These are phyloP conservation scores for Alternaria sp. DNA, from an alignment of 2,329 filamentous ascomycete genomes.

Conservation along the genomic window DNA sequence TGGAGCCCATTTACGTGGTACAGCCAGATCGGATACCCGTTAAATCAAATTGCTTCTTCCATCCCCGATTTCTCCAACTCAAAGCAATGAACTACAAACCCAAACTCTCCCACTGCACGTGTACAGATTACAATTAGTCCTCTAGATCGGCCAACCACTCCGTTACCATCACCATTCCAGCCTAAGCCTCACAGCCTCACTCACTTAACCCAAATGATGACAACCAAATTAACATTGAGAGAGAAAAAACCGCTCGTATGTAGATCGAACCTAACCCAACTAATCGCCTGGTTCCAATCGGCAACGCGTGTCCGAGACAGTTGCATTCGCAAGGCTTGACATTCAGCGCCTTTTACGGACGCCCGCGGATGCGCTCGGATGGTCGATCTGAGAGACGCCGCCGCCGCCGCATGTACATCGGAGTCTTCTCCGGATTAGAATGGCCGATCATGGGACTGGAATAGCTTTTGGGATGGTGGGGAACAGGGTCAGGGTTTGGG, in stretches of 20 bases:
- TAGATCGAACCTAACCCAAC: neutral
- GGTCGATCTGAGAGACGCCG: neutral
- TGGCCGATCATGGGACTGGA: neutral
- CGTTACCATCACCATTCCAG: neutral
- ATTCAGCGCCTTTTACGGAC: neutral
- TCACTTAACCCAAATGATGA: neutral
- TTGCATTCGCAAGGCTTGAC: neutral
- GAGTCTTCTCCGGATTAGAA: neutral
- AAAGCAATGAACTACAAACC: neutral
- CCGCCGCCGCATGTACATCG: neutral
- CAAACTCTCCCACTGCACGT: neutral
- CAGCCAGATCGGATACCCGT: neutral
- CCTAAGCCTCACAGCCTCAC: conserved; percentile 3
- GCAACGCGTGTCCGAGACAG: neutral
- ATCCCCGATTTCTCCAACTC: neutral
- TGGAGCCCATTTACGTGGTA: neutral
- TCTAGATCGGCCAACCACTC: neutral
- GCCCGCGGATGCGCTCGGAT: neutral
- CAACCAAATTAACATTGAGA: neutral
- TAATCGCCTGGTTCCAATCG: neutral
- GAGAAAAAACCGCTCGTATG: neutral
- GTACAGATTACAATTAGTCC: neutral
- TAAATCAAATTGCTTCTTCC: neutral
- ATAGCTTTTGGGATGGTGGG: neutral
- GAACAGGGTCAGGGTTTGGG: neutral